Evolutionary conservation across 2,329 filamentous ascomycete genomes (phyloP).

Genomic region (Neonectria faginata): DNA sequence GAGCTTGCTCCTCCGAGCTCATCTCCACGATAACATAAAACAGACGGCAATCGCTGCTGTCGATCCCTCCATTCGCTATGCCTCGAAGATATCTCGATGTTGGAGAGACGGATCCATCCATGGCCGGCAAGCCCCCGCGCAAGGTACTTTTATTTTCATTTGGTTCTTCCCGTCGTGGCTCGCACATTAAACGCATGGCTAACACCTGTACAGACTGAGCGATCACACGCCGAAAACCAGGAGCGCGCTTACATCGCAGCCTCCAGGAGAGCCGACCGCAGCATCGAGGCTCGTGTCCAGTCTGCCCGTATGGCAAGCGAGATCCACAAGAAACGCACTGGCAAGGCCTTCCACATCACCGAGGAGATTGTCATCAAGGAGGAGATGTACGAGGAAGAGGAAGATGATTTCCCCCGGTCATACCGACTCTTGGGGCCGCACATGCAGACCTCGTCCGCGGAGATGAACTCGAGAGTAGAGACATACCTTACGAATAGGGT

Average conservation of each 20-base stretch:
- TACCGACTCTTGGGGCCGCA: slow-evolving; percentile 73
- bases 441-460: slow-evolving; percentile 68
- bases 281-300: slow-evolving; percentile 86
- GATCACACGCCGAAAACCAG: slow-evolving; percentile 84
- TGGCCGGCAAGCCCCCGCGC: slow-evolving; percentile 47
- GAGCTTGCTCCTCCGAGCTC: not conserved
- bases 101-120: slow-evolving; percentile 41
- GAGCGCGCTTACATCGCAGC: slow-evolving; percentile 93
- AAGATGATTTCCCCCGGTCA: slow-evolving; percentile 79
- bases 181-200: not conserved
- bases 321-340: slow-evolving; percentile 89
- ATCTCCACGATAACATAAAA: slow-evolving; percentile 13
- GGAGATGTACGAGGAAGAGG: slow-evolving; percentile 97
- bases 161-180: not conserved
- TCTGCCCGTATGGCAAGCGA: slow-evolving; percentile 90
- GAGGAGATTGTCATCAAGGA: slow-evolving; percentile 89
- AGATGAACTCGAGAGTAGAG: slow-evolving; percentile 72
- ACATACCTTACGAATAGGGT: slow-evolving; percentile 57
- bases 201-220: slow-evolving; percentile 67
- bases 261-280: slow-evolving; percentile 86
- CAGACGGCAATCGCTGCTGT: not conserved
- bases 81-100: slow-evolving; percentile 54
- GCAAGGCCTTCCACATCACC: slow-evolving; percentile 82
- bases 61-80: slow-evolving; percentile 43
- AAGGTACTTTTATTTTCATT: slow-evolving; percentile 42